These are phyloP conservation scores for Rhodamnia rubescens DNA, from an alignment of 345 rosid species.

Conservation along the genomic window DNA sequence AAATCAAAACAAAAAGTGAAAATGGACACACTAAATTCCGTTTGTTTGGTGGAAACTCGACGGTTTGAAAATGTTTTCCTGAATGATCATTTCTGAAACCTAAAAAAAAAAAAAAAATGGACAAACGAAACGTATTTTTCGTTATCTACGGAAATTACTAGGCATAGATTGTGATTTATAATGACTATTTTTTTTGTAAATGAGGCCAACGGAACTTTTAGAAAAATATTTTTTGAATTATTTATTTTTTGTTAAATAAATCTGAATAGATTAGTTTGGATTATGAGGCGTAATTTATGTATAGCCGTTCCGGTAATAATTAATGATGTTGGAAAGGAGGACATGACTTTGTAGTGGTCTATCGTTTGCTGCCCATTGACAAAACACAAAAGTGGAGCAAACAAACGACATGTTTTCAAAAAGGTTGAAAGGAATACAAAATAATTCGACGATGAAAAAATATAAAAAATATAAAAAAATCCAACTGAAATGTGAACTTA, in stretches of 20 bases:
- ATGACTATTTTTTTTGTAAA: neutral
- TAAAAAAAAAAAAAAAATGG: neutral
- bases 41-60: neutral
- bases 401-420: neutral
- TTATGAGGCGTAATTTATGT: neutral
- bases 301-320: neutral
- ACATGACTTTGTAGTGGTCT: neutral
- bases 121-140: rapidly evolving
- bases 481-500: neutral
- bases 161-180: neutral
- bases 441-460: neutral
- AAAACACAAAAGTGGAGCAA: neutral
- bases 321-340: neutral
- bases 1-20: neutral
- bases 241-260: neutral
- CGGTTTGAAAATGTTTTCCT: neutral
- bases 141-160: neutral
- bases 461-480: neutral
- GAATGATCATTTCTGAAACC: rapidly evolving
- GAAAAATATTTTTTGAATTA: neutral
- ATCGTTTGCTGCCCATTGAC: neutral
- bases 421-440: neutral
- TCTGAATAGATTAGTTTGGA: neutral
- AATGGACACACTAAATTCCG: rapidly evolving
- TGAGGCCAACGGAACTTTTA: neutral